Evolutionary conservation across 768 basidiomycete genomes (phyloP).

Genomic region (Chlorophyllum brunneum): DNA sequence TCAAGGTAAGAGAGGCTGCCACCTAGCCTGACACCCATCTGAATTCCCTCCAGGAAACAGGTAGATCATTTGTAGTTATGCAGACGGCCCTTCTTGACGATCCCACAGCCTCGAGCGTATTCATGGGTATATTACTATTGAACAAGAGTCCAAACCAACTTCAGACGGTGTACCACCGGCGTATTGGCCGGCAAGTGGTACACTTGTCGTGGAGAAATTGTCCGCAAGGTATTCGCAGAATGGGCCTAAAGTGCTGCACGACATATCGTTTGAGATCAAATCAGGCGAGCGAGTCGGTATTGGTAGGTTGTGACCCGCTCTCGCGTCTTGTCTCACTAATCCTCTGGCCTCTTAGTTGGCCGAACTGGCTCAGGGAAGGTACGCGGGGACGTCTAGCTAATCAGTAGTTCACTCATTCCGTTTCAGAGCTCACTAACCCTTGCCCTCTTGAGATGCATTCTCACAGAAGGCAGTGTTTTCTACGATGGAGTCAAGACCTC

Average conservation of each 20-base stretch:
- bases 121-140: constrained; percentile 54
- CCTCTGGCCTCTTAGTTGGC: constrained; percentile 26
- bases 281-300: constrained; percentile 56
- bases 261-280: constrained; percentile 44
- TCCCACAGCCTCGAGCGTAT: constrained; percentile 58
- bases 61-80: background rate
- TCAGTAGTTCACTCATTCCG: background rate
- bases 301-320: constrained; percentile 22
- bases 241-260: constrained; percentile 49
- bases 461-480: constrained; percentile 47
- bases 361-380: constrained; percentile 41
- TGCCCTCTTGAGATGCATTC: constrained; percentile 49
- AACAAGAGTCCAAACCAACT: constrained; percentile 46
- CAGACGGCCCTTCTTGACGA: background rate
- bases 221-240: constrained; percentile 51
- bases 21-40: background rate
- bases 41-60: constrained; percentile 12
- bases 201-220: constrained; percentile 48
- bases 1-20: constrained; percentile 22
- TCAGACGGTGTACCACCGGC: constrained; percentile 48
- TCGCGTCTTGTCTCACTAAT: background rate
- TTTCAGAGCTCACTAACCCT: constrained; percentile 34
- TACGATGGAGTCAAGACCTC: constrained; percentile 48
- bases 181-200: constrained; percentile 61
- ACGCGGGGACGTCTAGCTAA: background rate